These are phyloP conservation scores for Cynanchum wilfordii DNA, from an alignment of 257 asterid species.

Conservation along the genomic window DNA sequence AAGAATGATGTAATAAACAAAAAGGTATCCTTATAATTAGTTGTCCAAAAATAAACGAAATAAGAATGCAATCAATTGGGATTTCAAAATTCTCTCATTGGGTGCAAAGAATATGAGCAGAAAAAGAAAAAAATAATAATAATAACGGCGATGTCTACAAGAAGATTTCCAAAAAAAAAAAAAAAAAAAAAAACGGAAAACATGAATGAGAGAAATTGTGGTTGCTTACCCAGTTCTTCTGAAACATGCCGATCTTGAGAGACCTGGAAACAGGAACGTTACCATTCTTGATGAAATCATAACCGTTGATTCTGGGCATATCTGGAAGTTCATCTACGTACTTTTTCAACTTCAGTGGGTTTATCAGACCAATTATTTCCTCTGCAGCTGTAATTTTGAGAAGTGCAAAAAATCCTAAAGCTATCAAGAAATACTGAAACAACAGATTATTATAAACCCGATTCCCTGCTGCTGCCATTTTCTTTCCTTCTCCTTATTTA, in stretches of 20 bases:
- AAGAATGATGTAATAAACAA: too few relatives aligned
- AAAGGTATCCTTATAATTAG: too few relatives aligned
- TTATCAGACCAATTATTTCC: conserved; percentile 25
- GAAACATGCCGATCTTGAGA: conserved; percentile 65
- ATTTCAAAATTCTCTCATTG: too few relatives aligned
- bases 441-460: conserved; percentile 1
- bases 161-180: neutral
- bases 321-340: conserved; percentile 69
- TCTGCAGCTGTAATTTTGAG: conserved; percentile 28
- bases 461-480: conserved; percentile 23
- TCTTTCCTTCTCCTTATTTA: too few relatives aligned
- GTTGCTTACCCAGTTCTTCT: conserved; percentile 65
- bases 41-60: too few relatives aligned
- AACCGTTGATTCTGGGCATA: conserved; percentile 68
- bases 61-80: too few relatives aligned
- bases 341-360: conserved; percentile 45
- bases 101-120: too few relatives aligned
- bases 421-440: neutral
- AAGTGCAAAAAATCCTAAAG: conserved; percentile 12
- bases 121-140: neutral
- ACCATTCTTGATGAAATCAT: conserved; percentile 31
- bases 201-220: neutral
- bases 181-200: neutral
- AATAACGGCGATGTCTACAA: neutral
- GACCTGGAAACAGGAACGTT: conserved; percentile 25